Base-by-base conservation (phyloP, 441 rosid species). In the Pelargonium cotyledonis region DNA sequence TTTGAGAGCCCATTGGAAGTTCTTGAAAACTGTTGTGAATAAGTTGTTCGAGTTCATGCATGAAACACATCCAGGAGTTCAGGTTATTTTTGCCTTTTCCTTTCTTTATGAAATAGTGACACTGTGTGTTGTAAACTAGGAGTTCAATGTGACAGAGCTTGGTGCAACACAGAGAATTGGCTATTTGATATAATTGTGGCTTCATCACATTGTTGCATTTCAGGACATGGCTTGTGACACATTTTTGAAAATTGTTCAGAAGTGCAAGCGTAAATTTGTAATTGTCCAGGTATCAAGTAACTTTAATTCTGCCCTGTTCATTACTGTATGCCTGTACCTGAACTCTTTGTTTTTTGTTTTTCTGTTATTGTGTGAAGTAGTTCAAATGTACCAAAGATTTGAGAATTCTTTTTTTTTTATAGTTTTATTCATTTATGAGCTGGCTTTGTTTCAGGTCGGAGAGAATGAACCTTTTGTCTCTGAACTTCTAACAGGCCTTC, bases 161-260 rank as follows among this genome's bases (percentile, higher is more conserved):
- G 15, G n/a, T 49, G 19, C 16, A n/a, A 5, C 6, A 14, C 19
- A 8, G 7, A 8, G 7, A 14, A n/a, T 49, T 12, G 3, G 15
- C 7, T 46, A 46, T 46, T 26, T 61, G 18, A 6, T 4, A 4
- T 9, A 61, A 23, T 5, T 11, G 11, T 23, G 64, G 29, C 12
- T 61, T 61, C 12, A 12, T 69, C 38, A 11, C 29, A 4, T 71
- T 63, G 74, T 58, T 40, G 38, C 51, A 8, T 6, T 65, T 68
- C 90, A 96, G 99, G 98, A 96, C 78, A 96, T 96, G 99, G 99
- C 99, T 40, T 96, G 99, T 53, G 99, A 96, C 77, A 96, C 99
- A 35, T 96, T 96, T 83, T 86, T 96, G 83, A 96, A 96, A 84
- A 96, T 96, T 78, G 98, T 96, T 77, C 97, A 91, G 83, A 96